Evolutionary conservation across 2,329 filamentous ascomycete species (phyloP).

Genomic region (Cryphonectria japonica): DNA sequence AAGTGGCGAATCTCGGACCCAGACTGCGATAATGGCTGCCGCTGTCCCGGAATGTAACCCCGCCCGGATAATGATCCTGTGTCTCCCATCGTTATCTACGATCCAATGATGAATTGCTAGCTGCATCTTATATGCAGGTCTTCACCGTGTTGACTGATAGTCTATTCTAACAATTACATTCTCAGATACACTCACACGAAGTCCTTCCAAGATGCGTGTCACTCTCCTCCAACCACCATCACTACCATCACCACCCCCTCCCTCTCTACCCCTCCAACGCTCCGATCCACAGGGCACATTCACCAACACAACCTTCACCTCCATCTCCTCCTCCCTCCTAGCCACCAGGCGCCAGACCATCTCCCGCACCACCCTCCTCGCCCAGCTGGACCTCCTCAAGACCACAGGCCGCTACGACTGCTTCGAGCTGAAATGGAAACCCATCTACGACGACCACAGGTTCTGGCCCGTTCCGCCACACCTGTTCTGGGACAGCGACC

Average conservation of each 20-base stretch:
- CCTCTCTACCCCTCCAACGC: no score
- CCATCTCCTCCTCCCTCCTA: conserved; percentile 41
- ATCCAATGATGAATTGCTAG: not conserved
- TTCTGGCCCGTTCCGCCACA: conserved; percentile 61
- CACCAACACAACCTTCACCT: conserved; percentile 41
- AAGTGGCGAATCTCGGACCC: not conserved
- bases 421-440: conserved; percentile 61
- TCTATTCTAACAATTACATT: not conserved
- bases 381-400: conserved; percentile 57
- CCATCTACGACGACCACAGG: conserved; percentile 53
- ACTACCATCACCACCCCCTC: not conserved
- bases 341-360: conserved; percentile 40
- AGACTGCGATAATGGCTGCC: not conserved
- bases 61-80: not conserved
- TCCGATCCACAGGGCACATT: conserved; percentile 43
- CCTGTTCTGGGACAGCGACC: conserved; percentile 51
- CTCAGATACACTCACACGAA: not conserved
- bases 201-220: not conserved
- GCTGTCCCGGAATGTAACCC: not conserved
- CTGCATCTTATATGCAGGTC: not conserved
- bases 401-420: conserved; percentile 60
- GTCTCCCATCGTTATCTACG: not conserved
- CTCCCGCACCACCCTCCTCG: conserved; percentile 46
- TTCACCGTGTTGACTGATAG: not conserved
- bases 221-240: not conserved